Conservation (phyloP, 495 filamentous ascomycete genomes). For the Penicillium waksmanii region DNA sequence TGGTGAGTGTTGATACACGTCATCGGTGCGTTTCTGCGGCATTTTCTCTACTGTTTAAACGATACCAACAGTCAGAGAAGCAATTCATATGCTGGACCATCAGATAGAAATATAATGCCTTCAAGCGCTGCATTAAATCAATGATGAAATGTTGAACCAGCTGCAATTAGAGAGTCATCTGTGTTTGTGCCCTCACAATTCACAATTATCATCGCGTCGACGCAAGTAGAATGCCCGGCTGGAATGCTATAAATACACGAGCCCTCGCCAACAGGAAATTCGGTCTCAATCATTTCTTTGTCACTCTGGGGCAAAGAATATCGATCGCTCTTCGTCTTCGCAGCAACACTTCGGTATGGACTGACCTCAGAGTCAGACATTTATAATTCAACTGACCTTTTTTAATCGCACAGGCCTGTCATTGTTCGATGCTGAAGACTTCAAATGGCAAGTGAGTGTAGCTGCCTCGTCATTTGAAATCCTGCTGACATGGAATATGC, state of each 20-base stretch:
- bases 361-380: too few species aligned
- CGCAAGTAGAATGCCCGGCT: not conserved
- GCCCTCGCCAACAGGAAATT: not conserved
- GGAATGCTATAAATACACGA: not conserved
- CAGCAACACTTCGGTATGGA: too few species aligned
- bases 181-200: not conserved
- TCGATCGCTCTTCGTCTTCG: not conserved
- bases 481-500: too few species aligned
- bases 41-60: not conserved
- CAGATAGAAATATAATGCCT: not conserved
- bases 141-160: not conserved
- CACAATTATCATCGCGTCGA: not conserved
- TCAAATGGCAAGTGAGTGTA: too few species aligned
- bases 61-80: not conserved
- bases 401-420: fast-evolving
- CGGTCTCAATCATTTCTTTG: not conserved
- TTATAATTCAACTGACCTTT: too few species aligned
- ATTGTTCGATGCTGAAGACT: too few species aligned
- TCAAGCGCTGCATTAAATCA: not conserved
- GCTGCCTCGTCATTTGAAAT: too few species aligned
- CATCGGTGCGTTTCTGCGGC: not conserved
- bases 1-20: not conserved
- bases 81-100: not conserved
- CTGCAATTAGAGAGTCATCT: not conserved
- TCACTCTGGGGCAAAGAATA: not conserved